Evolutionary conservation across 1,284 basidiomycete genomes (phyloP), one percentile per base, ranked within the genome.

Genomic region (Rhodotorula glutinis): DNA sequence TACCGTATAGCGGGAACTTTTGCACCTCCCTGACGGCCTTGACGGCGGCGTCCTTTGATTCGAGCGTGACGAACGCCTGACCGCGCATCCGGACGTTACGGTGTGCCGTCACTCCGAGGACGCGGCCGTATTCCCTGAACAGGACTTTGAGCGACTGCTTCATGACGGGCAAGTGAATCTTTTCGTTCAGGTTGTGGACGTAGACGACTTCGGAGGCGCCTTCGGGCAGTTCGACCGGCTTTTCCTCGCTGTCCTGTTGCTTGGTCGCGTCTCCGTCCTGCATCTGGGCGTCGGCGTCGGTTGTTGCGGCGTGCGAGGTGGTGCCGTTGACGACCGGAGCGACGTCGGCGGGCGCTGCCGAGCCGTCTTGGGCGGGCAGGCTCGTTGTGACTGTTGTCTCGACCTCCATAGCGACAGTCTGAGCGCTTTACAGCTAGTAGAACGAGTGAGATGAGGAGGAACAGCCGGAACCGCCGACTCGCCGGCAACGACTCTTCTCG

Each of bases 151-250:
- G 82, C 1, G 93, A 92, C 66, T 90, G 82, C 80, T 95, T 97
- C 76, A 98, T 85, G 40, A 94, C 93, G 44, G 58, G 57, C 25
- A 93, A 83, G 79, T 91, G 91, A 73, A 98, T 91, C 81, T 91
- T 92, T 82, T 98, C 95, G 79, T 98, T 98, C 76, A 98, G 81
- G 80, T 98, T 98, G 80, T 97, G 91, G 75, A 98, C 88, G 79
- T 98, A 98, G 51, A 98, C 82, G 23, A 95, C 98, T 80, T 95
- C 91, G 55, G 87, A 86, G 44, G 83, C 82, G 55, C 79, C 75
- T 11, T 78, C 75, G 25, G 80, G 79, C 58, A 80, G 67, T 38
- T 38, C 33, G 33, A 38, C 33, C 29, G 73, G 74, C 29, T 78
- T 75, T 7, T 67, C 71, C 27, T 51, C 14, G 43, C 7, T 30